A percentile compares a stretch with the other conserved stretches of the same genome.
Evolutionary conservation across 768 basidiomycete genomes (phyloP).

Genomic region (Mrakia gelida): DNA sequence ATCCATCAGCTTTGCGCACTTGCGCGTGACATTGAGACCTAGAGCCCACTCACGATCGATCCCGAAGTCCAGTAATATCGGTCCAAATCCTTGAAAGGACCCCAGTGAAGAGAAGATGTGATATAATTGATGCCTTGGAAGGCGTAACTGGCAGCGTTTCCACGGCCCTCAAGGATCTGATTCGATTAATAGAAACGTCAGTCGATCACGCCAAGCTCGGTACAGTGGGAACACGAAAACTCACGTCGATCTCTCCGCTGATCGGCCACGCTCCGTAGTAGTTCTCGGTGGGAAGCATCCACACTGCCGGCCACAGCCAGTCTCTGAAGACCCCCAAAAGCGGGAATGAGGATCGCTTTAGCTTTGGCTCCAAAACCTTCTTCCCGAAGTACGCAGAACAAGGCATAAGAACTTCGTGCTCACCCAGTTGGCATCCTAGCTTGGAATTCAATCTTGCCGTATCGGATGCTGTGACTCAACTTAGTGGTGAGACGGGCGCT

Average conservation of each 20-base stretch:
- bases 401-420: constrained; percentile 49
- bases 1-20: too few species aligned
- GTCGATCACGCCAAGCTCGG: background rate
- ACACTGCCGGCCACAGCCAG: constrained; percentile 46
- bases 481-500: constrained; percentile 74
- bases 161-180: constrained; percentile 58
- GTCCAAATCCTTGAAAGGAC: constrained; percentile 59
- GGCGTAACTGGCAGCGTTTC: constrained; percentile 56
- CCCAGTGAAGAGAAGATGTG: constrained; percentile 65
- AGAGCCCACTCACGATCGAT: constrained; percentile 42
- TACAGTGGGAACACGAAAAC: constrained; percentile 35
- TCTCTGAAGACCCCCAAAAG: constrained; percentile 30
- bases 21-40: background rate
- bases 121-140: constrained; percentile 53
- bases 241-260: constrained; percentile 67
- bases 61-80: constrained; percentile 69
- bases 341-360: background rate
- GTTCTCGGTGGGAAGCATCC: constrained; percentile 52
- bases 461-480: constrained; percentile 65
- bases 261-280: constrained; percentile 55
- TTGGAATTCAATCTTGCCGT: constrained; percentile 75
- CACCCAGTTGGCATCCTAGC: constrained; percentile 66
- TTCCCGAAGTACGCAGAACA: constrained; percentile 43
- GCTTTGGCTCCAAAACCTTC: too few species aligned
- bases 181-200: background rate